Conservation (phyloP, 768 basidiomycete species). For the Pulveroboletus sp. region DNA sequence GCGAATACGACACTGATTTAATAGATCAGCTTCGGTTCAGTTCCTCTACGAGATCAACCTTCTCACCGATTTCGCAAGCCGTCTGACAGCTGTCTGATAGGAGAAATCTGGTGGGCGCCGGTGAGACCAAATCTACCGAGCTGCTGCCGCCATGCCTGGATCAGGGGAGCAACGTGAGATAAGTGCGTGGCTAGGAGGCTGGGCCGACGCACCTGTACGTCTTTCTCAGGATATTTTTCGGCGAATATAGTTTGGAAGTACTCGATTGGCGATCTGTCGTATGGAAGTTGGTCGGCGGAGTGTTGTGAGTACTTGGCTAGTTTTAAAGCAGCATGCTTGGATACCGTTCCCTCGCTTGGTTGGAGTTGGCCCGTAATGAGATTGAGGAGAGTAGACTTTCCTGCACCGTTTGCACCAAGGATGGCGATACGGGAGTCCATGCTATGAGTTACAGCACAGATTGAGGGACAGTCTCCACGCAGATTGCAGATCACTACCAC, state of each 20-base stretch:
- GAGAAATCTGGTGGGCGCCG: slow-evolving; percentile 88
- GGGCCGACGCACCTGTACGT: slow-evolving; percentile 48
- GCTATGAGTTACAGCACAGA: slow-evolving; percentile 34
- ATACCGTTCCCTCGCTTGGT: slow-evolving; percentile 80
- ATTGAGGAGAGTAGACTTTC: slow-evolving; percentile 89
- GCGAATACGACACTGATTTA: slow-evolving; percentile 82
- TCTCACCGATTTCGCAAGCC: slow-evolving; percentile 89
- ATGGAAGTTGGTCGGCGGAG: slow-evolving; percentile 96
- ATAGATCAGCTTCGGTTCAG: slow-evolving; percentile 12
- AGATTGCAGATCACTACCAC: slow-evolving; percentile 24
- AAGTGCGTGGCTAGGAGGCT: slow-evolving; percentile 4
- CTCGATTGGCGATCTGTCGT: slow-evolving; percentile 85
- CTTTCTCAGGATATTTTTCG: slow-evolving; percentile 91
- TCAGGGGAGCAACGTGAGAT: slow-evolving; percentile 9
- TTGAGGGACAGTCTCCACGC: slow-evolving; percentile 5
- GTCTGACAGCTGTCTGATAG: slow-evolving; percentile 92
- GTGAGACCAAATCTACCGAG: slow-evolving; percentile 94
- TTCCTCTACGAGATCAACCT: slow-evolving; percentile 4
- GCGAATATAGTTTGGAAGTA: slow-evolving; percentile 83
- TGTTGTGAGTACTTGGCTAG: slow-evolving; percentile 99
- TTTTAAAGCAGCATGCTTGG: slow-evolving; percentile 86
- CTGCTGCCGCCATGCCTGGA: slow-evolving; percentile 87
- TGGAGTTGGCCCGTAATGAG: slow-evolving; percentile 81
- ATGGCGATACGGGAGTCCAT: slow-evolving; percentile 96
- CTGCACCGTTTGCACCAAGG: slow-evolving; percentile 93